Evolutionary conservation across 805 yeast species (phyloP).

Genomic region (Brettanomyces sp.): DNA sequence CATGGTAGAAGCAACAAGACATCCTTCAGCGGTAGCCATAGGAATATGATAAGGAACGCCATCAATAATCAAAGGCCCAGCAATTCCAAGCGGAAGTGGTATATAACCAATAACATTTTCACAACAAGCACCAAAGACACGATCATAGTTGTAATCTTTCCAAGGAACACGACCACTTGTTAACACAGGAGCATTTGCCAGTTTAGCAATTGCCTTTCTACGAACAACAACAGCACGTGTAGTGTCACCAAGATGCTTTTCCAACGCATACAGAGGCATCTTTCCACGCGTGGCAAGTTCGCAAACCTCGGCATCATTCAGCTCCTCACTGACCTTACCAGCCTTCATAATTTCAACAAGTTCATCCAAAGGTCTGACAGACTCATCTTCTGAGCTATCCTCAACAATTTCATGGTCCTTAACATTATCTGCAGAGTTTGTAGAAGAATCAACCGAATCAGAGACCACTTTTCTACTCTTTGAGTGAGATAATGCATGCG

Average conservation of each 20-base stretch:
- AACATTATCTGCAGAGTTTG: conserved; percentile 16
- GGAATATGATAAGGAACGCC: conserved; percentile 86
- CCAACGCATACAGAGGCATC: conserved; percentile 87
- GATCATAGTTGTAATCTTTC: conserved; percentile 77
- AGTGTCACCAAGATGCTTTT: conserved; percentile 80
- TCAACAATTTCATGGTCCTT: conserved; percentile 28
- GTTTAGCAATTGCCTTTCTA: conserved; percentile 79
- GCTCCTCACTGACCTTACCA: conserved; percentile 52
- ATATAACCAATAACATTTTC: conserved; percentile 95
- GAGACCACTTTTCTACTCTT: not conserved
- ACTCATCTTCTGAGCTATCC: conserved; percentile 13
- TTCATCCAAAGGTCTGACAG: conserved; percentile 49
- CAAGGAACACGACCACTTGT: conserved; percentile 70
- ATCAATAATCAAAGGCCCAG: conserved; percentile 92
- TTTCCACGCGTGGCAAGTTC: conserved; percentile 64
- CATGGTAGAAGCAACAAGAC: conserved; percentile 96
- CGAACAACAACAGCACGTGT: conserved; percentile 91
- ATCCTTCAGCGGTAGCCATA: conserved; percentile 99
- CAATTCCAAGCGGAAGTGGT: conserved; percentile 96
- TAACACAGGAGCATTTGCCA: conserved; percentile 75
- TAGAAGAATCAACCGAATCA: not conserved
- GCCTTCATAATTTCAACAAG: conserved; percentile 52
- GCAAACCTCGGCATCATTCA: conserved; percentile 67
- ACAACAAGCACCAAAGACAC: conserved; percentile 98
- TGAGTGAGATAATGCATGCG: not conserved